Conservation (phyloP, 139 green algal species). For the Zygnema circumcarinatum region DNA sequence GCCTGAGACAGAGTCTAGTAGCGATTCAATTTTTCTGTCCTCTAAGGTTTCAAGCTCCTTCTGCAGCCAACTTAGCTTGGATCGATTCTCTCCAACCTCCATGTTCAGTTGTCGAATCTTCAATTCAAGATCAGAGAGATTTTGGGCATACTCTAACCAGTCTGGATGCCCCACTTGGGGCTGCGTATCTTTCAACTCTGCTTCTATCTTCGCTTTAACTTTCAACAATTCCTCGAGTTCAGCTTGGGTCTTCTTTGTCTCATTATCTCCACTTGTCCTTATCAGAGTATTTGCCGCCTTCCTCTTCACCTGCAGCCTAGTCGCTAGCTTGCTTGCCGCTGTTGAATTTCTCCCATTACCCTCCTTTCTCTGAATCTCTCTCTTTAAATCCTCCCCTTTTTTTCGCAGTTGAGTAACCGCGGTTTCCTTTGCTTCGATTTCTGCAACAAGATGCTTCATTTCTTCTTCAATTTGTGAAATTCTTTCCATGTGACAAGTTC, state of each 20-base stretch:
- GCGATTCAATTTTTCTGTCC: neutral
- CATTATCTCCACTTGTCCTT: neutral
- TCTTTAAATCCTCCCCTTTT: slow-evolving; percentile 11
- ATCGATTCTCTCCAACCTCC: neutral
- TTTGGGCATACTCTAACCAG: neutral
- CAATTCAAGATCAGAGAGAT: neutral
- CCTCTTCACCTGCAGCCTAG: neutral
- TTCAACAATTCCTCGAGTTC: neutral
- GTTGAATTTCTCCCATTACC: neutral
- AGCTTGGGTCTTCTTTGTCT: neutral
- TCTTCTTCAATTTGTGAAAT: neutral
- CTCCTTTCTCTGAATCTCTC: neutral
- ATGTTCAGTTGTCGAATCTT: neutral
- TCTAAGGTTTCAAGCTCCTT: neutral
- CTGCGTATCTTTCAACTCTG: neutral
- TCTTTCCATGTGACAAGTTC: neutral
- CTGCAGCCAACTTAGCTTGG: neutral
- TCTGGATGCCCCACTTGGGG: neutral
- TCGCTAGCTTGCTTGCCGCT: neutral
- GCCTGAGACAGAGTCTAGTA: neutral
- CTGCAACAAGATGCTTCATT: neutral
- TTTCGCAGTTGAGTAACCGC: neutral
- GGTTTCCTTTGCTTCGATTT: slow-evolving; percentile 8
- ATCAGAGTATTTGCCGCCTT: neutral
- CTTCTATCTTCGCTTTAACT: neutral